phyloP scores from a whole-genome alignment of 2,329 filamentous ascomycete genomes.

The Clonostachys sp. region DNA sequence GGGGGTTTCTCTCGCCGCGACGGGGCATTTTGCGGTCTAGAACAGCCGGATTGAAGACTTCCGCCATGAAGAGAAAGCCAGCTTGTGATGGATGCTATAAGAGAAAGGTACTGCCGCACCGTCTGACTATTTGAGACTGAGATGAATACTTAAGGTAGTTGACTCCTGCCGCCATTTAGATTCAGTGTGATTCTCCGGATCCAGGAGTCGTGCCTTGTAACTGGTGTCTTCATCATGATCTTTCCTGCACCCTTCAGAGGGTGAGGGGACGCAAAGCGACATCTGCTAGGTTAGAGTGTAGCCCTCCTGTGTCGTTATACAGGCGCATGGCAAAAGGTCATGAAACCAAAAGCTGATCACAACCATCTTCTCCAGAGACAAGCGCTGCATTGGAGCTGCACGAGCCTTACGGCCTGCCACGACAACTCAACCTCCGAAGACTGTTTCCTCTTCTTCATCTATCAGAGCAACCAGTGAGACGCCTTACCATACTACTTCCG shows the following conservation, averaged over 20 bases:
- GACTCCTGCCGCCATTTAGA: neutral
- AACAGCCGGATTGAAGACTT: too few species aligned
- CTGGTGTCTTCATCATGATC: conserved; percentile 4
- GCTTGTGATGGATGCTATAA: conserved; percentile 4
- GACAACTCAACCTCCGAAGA: too few species aligned
- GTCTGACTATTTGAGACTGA: too few species aligned
- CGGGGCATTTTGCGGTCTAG: too few species aligned
- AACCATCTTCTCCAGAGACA: neutral
- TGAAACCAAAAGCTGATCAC: too few species aligned
- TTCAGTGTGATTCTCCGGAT: conserved; percentile 1
- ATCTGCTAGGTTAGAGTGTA: neutral
- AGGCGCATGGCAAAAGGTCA: neutral
- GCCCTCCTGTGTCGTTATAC: neutral
- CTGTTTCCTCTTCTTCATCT: too few species aligned
- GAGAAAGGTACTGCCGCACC: neutral
- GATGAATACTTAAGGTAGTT: too few species aligned
- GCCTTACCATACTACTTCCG: too few species aligned
- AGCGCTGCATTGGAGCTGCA: neutral
- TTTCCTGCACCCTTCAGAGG: conserved; percentile 3
- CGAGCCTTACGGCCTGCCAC: neutral
- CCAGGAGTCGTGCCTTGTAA: neutral
- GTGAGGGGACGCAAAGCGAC: neutral
- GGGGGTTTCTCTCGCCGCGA: too few species aligned
- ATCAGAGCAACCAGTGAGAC: too few species aligned
- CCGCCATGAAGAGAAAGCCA: neutral